These are phyloP conservation scores for Dioszegia crocea DNA, from an alignment of 768 basidiomycete species.

Conservation along the genomic window DNA sequence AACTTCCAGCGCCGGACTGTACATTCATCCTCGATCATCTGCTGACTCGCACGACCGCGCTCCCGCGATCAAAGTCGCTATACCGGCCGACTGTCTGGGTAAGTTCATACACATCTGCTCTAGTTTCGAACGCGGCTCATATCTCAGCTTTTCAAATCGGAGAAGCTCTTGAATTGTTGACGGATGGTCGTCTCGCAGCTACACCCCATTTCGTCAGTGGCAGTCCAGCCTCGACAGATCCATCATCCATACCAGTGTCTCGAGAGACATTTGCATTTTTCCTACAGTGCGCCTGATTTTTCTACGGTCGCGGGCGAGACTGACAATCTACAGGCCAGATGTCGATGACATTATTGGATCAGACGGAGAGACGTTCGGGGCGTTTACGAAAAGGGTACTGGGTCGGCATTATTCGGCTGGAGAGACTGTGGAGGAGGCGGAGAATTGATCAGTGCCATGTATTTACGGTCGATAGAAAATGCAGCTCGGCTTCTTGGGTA, in stretches of 20 bases:
- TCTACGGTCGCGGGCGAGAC: slow-evolving; percentile 48
- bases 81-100: slow-evolving; percentile 59
- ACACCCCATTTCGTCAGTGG: slow-evolving; percentile 93
- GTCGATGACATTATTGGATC: slow-evolving; percentile 67
- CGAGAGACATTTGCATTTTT: slow-evolving; percentile 68
- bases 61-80: slow-evolving; percentile 72
- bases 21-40: slow-evolving; percentile 69
- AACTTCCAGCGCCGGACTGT: slow-evolving; percentile 74
- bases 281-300: slow-evolving; percentile 47
- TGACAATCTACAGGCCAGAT: slow-evolving; percentile 63
- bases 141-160: slow-evolving; percentile 84
- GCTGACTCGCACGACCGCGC: slow-evolving; percentile 53
- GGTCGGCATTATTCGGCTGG: slow-evolving; percentile 55
- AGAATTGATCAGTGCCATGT: background rate
- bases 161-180: slow-evolving; percentile 87
- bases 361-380: slow-evolving; percentile 71
- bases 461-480: too few species aligned
- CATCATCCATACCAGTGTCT: slow-evolving; percentile 52
- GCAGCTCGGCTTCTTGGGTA: too few species aligned
- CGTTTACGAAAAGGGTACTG: slow-evolving; percentile 81
- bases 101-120: background rate
- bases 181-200: slow-evolving; percentile 71
- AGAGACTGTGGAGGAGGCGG: background rate
- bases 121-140: background rate
- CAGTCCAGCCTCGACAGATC: slow-evolving; percentile 51